phyloP scores from a whole-genome alignment of 1,284 basidiomycete genomes.

The Ganoderma boninense region DNA sequence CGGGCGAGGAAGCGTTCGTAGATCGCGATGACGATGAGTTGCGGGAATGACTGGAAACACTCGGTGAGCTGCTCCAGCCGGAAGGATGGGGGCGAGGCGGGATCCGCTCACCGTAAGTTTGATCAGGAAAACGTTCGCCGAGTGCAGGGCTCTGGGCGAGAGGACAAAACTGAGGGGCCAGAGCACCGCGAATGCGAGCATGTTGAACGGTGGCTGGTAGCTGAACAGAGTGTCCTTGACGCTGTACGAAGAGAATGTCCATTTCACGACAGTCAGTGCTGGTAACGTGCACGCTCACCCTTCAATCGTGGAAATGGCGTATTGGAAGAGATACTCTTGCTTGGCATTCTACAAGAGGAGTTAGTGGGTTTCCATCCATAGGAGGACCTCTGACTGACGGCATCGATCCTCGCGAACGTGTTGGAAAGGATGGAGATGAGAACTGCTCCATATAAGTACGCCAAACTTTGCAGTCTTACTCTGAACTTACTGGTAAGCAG shows the following conservation, averaged over 20 bases:
- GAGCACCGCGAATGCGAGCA: conserved; percentile 80
- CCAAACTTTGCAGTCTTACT: not conserved
- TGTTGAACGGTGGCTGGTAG: conserved; percentile 88
- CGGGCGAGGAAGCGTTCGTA: conserved; percentile 80
- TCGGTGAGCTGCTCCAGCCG: not conserved
- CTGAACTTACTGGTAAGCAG: conserved; percentile 73
- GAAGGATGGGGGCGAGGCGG: conserved; percentile 2
- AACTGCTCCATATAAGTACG: conserved; percentile 38
- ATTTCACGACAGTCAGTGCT: not conserved
- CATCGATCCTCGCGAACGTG: conserved; percentile 83
- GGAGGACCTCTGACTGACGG: conserved; percentile 53
- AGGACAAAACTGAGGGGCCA: conserved; percentile 80
- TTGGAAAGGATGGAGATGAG: conserved; percentile 78
- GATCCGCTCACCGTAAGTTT: conserved; percentile 64
- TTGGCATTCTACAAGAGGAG: conserved; percentile 72
- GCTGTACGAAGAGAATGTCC: conserved; percentile 45
- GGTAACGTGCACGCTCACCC: conserved; percentile 57
- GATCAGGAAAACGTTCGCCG: conserved; percentile 85
- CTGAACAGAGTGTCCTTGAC: conserved; percentile 93
- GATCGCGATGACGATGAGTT: conserved; percentile 77
- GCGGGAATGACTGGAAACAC: conserved; percentile 71
- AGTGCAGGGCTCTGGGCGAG: conserved; percentile 78
- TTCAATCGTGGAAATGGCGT: conserved; percentile 87
- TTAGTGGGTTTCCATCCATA: not conserved
- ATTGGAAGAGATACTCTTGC: conserved; percentile 91